Conservation (phyloP, 2,329 filamentous ascomycete species). For the Alternaria triticimaculans region DNA sequence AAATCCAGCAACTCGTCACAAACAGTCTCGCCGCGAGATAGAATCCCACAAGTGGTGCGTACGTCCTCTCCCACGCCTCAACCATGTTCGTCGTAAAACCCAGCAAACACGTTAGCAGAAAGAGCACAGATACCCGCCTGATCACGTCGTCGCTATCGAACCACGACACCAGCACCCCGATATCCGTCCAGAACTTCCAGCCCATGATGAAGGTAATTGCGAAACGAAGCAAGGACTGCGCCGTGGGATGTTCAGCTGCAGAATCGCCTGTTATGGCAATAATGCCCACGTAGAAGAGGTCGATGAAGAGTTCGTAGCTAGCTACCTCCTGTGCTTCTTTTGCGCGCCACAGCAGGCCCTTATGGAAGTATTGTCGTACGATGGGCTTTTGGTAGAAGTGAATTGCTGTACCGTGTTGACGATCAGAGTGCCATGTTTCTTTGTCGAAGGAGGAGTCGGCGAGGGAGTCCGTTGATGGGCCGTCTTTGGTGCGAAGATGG, state of each 20-base stretch:
- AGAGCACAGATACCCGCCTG: constrained; percentile 65
- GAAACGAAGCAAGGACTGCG: constrained; percentile 64
- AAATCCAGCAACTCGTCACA: constrained; percentile 57
- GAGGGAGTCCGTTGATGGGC: constrained; percentile 9
- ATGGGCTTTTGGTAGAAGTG: constrained; percentile 66
- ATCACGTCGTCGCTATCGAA: constrained; percentile 68
- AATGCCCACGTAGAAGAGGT: constrained; percentile 69
- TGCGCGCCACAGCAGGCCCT: constrained; percentile 68
- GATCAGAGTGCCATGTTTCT: constrained; percentile 46
- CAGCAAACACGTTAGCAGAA: constrained; percentile 66
- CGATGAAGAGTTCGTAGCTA: constrained; percentile 69
- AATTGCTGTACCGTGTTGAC: constrained; percentile 54
- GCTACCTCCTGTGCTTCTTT: constrained; percentile 66
- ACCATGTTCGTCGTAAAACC: constrained; percentile 70
- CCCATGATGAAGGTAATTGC: constrained; percentile 67
- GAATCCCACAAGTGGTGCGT: constrained; percentile 65
- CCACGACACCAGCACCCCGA: constrained; percentile 64
- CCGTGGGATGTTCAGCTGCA: constrained; percentile 63
- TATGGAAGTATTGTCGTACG: constrained; percentile 70
- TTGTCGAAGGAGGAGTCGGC: constrained; percentile 38
- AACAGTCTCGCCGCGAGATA: constrained; percentile 65
- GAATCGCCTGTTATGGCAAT: constrained; percentile 69
- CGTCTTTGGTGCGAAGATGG: constrained; percentile 55
- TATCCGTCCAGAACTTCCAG: constrained; percentile 70
- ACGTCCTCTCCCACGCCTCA: constrained; percentile 61